These are phyloP conservation scores for Davidsoniella neocaledoniae DNA, from an alignment of 2,329 filamentous ascomycete genomes.

Conservation along the genomic window DNA sequence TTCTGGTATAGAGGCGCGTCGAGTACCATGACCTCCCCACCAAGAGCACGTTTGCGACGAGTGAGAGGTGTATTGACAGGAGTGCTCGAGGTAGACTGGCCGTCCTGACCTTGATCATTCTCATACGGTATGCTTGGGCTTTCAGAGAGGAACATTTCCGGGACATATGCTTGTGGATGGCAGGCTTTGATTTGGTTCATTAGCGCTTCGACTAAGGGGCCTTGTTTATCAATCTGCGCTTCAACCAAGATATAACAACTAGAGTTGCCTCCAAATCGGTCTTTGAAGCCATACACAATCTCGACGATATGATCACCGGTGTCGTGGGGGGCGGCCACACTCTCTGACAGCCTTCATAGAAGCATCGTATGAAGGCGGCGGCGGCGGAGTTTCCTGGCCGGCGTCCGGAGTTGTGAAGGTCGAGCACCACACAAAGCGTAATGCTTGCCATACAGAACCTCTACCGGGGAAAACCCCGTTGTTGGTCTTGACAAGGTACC, in stretches of 20 bases:
- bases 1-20: constrained; percentile 34
- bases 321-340: constrained; percentile 19
- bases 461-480: constrained; percentile 35
- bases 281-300: constrained; percentile 29
- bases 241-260: constrained; percentile 29
- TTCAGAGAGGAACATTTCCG: constrained; percentile 10
- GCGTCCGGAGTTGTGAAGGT: constrained; percentile 19
- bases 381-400: constrained; percentile 14
- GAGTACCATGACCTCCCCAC: constrained; percentile 28
- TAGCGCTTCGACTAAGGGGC: constrained; percentile 24
- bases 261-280: constrained; percentile 24
- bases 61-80: constrained; percentile 5
- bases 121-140: background rate
- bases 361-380: constrained; percentile 24
- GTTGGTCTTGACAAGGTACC: constrained; percentile 25
- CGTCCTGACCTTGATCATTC: constrained; percentile 1
- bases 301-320: constrained; percentile 20
- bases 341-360: constrained; percentile 24
- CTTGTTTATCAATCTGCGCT: constrained; percentile 26
- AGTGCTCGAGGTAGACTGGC: background rate
- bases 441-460: constrained; percentile 30
- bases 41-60: constrained; percentile 13
- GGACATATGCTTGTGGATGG: constrained; percentile 26
- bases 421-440: constrained; percentile 29
- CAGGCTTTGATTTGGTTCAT: constrained; percentile 31